phyloP scores from a whole-genome alignment of 1,284 basidiomycete species.

The Rhodotorula sp. region DNA sequence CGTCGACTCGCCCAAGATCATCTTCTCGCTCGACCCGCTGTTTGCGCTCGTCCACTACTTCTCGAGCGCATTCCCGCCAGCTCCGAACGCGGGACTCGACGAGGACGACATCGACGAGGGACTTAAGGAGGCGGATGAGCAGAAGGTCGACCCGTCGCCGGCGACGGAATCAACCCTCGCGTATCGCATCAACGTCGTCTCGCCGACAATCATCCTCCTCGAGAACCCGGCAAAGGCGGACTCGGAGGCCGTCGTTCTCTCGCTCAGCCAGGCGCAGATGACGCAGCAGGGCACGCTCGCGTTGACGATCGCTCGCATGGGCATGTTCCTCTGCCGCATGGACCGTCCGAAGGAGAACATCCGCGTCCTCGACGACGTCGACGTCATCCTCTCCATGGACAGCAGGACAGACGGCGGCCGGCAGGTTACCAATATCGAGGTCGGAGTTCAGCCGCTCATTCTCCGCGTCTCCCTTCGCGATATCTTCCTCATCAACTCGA shows the following conservation, averaged over 20 bases:
- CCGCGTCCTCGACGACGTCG: slow-evolving; percentile 89
- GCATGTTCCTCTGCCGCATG: slow-evolving; percentile 94
- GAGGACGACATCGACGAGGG: slow-evolving; percentile 38
- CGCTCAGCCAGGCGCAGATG: slow-evolving; percentile 79
- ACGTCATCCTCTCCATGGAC: slow-evolving; percentile 83
- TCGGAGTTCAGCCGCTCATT: slow-evolving; percentile 73
- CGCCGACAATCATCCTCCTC: slow-evolving; percentile 83
- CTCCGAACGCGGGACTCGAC: slow-evolving; percentile 22
- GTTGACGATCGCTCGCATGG: slow-evolving; percentile 74
- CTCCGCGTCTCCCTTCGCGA: slow-evolving; percentile 92
- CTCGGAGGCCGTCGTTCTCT: slow-evolving; percentile 83
- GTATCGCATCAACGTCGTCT: slow-evolving; percentile 86
- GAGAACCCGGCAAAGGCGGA: slow-evolving; percentile 77
- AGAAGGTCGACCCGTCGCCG: slow-evolving; percentile 21
- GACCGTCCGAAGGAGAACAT: slow-evolving; percentile 77
- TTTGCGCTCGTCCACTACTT: slow-evolving; percentile 87
- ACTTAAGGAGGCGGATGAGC: slow-evolving; percentile 39
- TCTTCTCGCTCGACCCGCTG: slow-evolving; percentile 90
- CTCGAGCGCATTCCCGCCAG: slow-evolving; percentile 58
- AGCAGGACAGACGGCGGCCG: slow-evolving; percentile 69
- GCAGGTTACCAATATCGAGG: slow-evolving; percentile 79
- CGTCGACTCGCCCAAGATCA: slow-evolving; percentile 87
- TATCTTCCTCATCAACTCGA: slow-evolving; percentile 82
- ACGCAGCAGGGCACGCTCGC: slow-evolving; percentile 90
- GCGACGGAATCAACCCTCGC: slow-evolving; percentile 47